Percentiles rank a stretch among this genome's conserved stretches.
These are phyloP conservation scores for Usnea hakonensis DNA, from an alignment of 495 filamentous ascomycete species.

Conservation along the genomic window DNA sequence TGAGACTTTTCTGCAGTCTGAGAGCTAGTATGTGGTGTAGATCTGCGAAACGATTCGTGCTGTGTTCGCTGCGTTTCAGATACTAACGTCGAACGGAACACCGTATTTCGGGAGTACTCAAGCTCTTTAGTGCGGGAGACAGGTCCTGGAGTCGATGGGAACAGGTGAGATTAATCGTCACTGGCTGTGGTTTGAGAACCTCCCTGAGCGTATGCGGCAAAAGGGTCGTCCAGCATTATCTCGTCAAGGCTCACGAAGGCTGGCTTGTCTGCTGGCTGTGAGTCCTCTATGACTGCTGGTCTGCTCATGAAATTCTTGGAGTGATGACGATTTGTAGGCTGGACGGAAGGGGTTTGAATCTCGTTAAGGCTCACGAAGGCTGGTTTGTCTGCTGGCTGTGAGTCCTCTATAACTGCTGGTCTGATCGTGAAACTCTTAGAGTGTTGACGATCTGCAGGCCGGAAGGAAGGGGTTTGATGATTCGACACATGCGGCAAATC, in stretches of 20 bases:
- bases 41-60: neutral
- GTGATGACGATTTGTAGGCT: neutral
- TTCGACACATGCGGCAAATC: neutral
- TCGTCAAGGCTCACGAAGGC: neutral
- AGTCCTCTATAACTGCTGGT: neutral
- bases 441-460: neutral
- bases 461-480: neutral
- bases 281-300: neutral
- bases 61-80: neutral
- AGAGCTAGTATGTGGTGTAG: neutral
- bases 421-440: neutral
- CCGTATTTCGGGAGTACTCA: neutral
- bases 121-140: neutral
- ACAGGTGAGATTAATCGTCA: neutral
- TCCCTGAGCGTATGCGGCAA: neutral
- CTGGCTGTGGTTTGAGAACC: neutral
- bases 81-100: neutral
- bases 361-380: neutral
- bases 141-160: neutral
- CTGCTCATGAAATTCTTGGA: neutral
- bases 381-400: neutral
- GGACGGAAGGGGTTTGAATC: neutral
- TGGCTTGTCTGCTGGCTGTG: neutral
- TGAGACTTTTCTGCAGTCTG: neutral
- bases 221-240: neutral